Percentiles rank a stretch among this genome's conserved stretches.
These are phyloP conservation scores for Ceratocystis cacaofunesta DNA, from an alignment of 2,329 filamentous ascomycete species.

Conservation along the genomic window DNA sequence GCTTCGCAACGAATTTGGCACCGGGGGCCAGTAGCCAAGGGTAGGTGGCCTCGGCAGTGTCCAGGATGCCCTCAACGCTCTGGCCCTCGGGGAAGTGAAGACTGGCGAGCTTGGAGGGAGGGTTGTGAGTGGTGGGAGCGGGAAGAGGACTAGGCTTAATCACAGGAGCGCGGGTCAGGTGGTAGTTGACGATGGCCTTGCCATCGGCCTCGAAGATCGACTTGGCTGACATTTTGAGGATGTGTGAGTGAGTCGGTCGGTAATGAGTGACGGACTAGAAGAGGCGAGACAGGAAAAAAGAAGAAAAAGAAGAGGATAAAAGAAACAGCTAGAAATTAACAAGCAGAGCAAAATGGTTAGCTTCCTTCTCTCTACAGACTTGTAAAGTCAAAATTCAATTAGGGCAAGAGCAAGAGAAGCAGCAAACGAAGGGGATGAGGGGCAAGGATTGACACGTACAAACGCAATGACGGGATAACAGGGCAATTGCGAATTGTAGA, in stretches of 20 bases:
- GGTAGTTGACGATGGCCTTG: constrained; percentile 99
- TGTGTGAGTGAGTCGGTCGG: constrained; percentile 20
- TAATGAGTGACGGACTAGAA: constrained; percentile 18
- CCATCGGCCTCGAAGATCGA: constrained; percentile 97
- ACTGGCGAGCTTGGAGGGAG: constrained; percentile 76
- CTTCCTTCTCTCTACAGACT: constrained; percentile 3
- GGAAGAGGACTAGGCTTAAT: constrained; percentile 97
- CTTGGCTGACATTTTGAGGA: constrained; percentile 47
- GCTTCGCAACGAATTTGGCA: constrained; percentile 95
- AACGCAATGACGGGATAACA: constrained; percentile 3
- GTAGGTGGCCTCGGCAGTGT: constrained; percentile 92
- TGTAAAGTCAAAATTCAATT: constrained; percentile 6
- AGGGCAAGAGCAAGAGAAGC: background rate
- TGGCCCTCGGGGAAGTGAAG: constrained; percentile 86
- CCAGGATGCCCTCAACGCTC: constrained; percentile 66
- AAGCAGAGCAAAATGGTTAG: constrained; percentile 9
- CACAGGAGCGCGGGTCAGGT: constrained; percentile 90
- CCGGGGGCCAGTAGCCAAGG: constrained; percentile 78
- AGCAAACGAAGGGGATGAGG: background rate
- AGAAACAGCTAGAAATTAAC: background rate
- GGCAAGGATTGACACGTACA: constrained; percentile 6
- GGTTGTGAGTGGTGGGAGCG: constrained; percentile 71
- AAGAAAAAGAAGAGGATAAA: background rate
- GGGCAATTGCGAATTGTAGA: background rate
- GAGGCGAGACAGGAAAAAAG: constrained; percentile 17